Percentiles rank a stretch among this genome's conserved stretches.
These are phyloP conservation scores for Stylosanthes scabra DNA, from an alignment of 331 rosid species.

Conservation along the genomic window DNA sequence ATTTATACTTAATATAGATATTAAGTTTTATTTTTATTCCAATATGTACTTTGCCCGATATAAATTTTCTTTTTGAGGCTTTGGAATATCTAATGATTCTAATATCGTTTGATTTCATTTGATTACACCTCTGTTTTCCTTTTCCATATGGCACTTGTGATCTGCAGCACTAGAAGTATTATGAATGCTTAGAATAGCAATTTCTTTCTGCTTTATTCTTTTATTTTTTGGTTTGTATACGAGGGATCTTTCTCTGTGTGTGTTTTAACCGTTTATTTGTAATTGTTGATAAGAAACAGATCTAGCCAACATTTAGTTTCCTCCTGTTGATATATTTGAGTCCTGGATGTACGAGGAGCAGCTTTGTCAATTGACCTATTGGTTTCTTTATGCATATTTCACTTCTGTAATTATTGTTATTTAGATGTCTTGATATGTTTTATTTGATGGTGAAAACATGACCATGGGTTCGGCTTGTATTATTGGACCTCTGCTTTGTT, in stretches of 20 bases:
- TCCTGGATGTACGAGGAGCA: background rate
- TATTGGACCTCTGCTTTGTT: slow-evolving; percentile 8
- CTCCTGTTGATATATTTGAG: background rate
- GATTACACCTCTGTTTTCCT: background rate
- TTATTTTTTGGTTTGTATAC: background rate
- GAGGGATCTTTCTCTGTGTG: no score
- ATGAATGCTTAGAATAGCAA: background rate
- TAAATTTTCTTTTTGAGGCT: no score
- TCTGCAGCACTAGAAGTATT: slow-evolving; percentile 2
- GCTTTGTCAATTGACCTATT: slow-evolving; percentile 4
- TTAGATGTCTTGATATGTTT: slow-evolving; percentile 11
- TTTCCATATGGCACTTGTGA: slow-evolving; percentile 6
- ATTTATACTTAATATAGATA: background rate
- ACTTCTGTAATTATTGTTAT: background rate
- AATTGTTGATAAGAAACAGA: slow-evolving; percentile 17
- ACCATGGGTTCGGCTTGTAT: slow-evolving; percentile 6
- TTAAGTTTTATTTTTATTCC: no score
- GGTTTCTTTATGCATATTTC: slow-evolving; percentile 6
- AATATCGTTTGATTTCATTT: no score
- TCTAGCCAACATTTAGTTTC: slow-evolving; percentile 7
- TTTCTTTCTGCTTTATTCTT: background rate
- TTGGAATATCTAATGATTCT: no score
- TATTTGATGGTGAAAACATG: slow-evolving; percentile 14
- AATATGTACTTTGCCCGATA: no score
- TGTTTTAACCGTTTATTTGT: slow-evolving; percentile 18